Percentiles rank a stretch among this genome's conserved stretches.
phyloP scores from a whole-genome alignment of 2,329 filamentous ascomycete genomes.

The Pseudogymnoascus sp. region DNA sequence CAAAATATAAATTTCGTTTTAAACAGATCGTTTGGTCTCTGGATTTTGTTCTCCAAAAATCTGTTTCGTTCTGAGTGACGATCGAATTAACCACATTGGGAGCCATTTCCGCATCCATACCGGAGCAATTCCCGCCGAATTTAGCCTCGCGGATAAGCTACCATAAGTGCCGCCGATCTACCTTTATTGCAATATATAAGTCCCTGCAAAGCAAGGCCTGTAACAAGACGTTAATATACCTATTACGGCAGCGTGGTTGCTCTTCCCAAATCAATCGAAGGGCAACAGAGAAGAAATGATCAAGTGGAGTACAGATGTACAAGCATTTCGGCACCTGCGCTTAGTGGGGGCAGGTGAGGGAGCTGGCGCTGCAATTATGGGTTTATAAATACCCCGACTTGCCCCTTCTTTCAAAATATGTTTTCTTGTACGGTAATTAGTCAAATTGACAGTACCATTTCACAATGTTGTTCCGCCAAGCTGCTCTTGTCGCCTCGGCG shows the following conservation, averaged over 20 bases:
- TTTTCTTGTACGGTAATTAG: slow-evolving; percentile 10
- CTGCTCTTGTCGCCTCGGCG: slow-evolving; percentile 37
- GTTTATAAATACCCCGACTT: slow-evolving; percentile 23
- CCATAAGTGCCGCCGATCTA: slow-evolving; percentile 1
- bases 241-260: slow-evolving; percentile 21
- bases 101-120: not conserved
- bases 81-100: not conserved
- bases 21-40: not conserved
- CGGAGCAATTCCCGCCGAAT: slow-evolving; percentile 1
- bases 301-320: slow-evolving; percentile 13
- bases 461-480: slow-evolving; percentile 35
- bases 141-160: not conserved
- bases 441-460: slow-evolving; percentile 11
- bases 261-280: slow-evolving; percentile 17
- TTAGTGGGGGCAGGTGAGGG: slow-evolving; percentile 14
- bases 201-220: slow-evolving; percentile 2
- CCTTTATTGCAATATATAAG: not conserved
- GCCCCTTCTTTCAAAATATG: slow-evolving; percentile 14
- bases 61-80: not conserved
- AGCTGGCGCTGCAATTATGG: slow-evolving; percentile 17
- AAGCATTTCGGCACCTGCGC: slow-evolving; percentile 14
- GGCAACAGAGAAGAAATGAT: slow-evolving; percentile 9
- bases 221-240: slow-evolving; percentile 18
- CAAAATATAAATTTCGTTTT: not conserved
- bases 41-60: not conserved